These are phyloP conservation scores for Elaeagnus macrophylla DNA, from an alignment of 306 rosid genomes.

Conservation along the genomic window DNA sequence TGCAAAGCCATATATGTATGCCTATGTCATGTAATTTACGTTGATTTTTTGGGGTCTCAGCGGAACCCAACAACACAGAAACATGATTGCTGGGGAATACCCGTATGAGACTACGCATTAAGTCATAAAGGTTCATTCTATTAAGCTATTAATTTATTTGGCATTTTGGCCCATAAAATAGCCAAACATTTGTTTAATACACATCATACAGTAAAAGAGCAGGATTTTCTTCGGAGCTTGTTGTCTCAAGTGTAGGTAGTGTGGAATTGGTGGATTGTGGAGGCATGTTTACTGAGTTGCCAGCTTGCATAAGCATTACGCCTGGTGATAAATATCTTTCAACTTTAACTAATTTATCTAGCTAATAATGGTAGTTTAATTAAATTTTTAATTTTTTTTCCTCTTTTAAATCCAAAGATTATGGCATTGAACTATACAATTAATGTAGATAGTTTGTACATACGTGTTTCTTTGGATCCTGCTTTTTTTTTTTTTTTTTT, in stretches of 20 bases:
- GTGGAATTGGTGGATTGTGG: not conserved
- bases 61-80: too few species aligned
- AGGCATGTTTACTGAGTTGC: not conserved
- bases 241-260: not conserved
- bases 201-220: not conserved
- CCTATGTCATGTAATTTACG: too few species aligned
- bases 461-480: conserved; percentile 12
- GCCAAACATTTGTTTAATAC: not conserved
- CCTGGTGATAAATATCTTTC: conserved; percentile 2
- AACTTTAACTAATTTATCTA: conserved; percentile 1
- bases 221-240: conserved; percentile 14
- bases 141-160: not conserved
- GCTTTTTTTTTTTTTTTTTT: conserved; percentile 19
- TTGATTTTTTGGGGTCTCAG: too few species aligned
- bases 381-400: not conserved
- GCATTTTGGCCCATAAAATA: not conserved
- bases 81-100: too few species aligned
- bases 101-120: too few species aligned
- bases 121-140: not conserved
- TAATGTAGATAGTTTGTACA: not conserved
- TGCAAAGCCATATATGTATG: too few species aligned
- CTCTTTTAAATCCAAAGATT: not conserved
- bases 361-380: not conserved
- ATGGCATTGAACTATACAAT: not conserved
- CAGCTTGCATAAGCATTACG: not conserved